Evolutionary conservation across 83 land plant genomes (phyloP), one percentile per base, ranked within the genome.

Genomic region (Thuja plicata): DNA sequence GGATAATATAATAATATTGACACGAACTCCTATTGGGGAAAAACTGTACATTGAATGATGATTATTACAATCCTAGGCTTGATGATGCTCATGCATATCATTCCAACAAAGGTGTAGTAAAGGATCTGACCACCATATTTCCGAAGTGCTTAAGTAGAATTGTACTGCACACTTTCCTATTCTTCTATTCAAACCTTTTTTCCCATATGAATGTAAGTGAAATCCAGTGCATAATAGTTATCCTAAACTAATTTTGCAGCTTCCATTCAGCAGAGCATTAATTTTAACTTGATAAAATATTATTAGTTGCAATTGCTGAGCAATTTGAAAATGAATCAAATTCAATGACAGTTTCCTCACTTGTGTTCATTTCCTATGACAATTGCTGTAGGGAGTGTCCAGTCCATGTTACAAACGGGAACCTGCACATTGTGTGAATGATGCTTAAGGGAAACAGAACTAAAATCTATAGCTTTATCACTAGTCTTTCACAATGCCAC

Each of bases 381-480:
- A 48, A 97, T 97, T 87, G 99, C 99, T 55, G 97, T 97, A 46
- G 97, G 99, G 57, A 89, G 80, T 55, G 98, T 92, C 99, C 99
- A 97, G 87, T 96, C 97, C 91, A 97, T 92, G 62, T 97, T 95
- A 92, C 91, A 93, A 35, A 97, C 89, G 27, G 97, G 92, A 24
- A 95, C 96, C 99, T 97, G 89, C 40, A 55, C 30, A 16, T 70
- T 48, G 41, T 37, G 8, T n/a, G 81, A 87, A 16, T 89, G 38
- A 82, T 24, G 34, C 84, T 82, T 45, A 82, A 52, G 54, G 30
- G 4, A 52, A 43, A 40, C 45, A 8, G 45, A 43, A 45, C 48
- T 45, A 24, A 82, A 41, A 43, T 21, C 0, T 2, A 9, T 45
- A 1, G 52, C 12, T 43, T 82, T 16, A 45, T 82, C 46, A 9